Percentiles rank a stretch among this genome's conserved stretches.
Evolutionary conservation across 2,329 filamentous ascomycete species (phyloP).

Genomic region (Cercospora sesami): DNA sequence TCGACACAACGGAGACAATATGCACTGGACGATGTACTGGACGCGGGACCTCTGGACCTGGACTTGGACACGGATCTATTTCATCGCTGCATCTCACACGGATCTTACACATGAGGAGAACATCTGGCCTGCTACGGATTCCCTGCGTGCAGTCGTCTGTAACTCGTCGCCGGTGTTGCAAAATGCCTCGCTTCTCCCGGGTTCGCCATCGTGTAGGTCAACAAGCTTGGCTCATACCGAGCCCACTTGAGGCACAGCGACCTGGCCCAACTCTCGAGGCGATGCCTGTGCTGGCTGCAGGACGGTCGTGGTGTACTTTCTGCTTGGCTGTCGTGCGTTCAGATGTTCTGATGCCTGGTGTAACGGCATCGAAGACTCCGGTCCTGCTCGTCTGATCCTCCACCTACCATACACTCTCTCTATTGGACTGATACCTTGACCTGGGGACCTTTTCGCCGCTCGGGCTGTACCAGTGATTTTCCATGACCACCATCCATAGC

Average conservation of each 20-base stretch:
- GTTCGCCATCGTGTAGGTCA: not conserved
- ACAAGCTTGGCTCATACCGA: not conserved
- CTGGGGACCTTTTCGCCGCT: not conserved
- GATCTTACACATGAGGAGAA: not conserved
- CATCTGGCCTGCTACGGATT: not conserved
- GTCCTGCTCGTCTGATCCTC: not conserved
- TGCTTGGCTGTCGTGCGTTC: not conserved
- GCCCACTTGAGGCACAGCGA: not conserved
- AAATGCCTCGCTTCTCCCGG: not conserved
- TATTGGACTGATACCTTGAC: not conserved
- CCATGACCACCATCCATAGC: not conserved
- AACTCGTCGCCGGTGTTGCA: not conserved
- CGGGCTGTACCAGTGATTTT: not conserved
- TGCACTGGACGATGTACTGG: not conserved
- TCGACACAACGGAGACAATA: too few relatives aligned
- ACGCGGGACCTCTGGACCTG: not conserved
- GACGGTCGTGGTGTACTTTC: not conserved
- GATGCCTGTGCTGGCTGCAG: not conserved
- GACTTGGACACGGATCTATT: not conserved
- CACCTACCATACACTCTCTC: slow-evolving; percentile 4
- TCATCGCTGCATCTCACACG: not conserved
- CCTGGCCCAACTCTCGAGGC: not conserved
- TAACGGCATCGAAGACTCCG: not conserved
- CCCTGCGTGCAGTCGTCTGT: not conserved
- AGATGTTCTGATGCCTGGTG: not conserved